Percentiles rank a stretch among this genome's conserved stretches.
These are phyloP conservation scores for Yarrowia sp. DNA, from an alignment of 805 yeast genomes.

Conservation along the genomic window DNA sequence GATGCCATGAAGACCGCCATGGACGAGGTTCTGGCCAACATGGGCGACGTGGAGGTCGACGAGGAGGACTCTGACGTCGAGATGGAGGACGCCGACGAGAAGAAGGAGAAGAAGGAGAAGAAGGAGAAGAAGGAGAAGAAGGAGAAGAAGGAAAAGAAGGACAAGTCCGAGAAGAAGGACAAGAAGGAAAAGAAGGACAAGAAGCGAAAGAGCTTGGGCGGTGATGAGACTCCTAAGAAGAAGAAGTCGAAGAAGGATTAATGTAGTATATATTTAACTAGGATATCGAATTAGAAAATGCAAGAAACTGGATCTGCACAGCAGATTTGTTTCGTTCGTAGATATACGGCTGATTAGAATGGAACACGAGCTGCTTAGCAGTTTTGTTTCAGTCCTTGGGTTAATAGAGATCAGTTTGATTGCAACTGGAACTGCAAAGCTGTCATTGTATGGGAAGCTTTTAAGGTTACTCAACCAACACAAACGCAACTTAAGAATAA, in stretches of 20 bases:
- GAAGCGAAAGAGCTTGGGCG: constrained; percentile 48
- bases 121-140: constrained; percentile 48
- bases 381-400: no score
- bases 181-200: constrained; percentile 63
- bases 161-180: constrained; percentile 53
- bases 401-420: no score
- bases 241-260: constrained; percentile 44
- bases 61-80: constrained; percentile 55
- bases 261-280: constrained; percentile 38
- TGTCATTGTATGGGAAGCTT: no score
- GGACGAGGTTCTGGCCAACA: constrained; percentile 59
- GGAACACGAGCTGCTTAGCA: no score
- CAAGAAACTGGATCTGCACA: no score
- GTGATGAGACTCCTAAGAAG: constrained; percentile 42
- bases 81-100: constrained; percentile 50
- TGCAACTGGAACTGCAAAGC: no score
- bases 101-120: constrained; percentile 48
- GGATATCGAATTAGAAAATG: not conserved
- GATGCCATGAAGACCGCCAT: constrained; percentile 94
- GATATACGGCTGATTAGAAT: no score
- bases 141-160: constrained; percentile 57
- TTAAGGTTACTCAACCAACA: no score
- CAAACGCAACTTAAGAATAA: no score
- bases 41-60: constrained; percentile 52
- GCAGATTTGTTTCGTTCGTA: no score